Evolutionary conservation across 169 alveolate species (phyloP).

Genomic region (Eimeria zaria): DNA sequence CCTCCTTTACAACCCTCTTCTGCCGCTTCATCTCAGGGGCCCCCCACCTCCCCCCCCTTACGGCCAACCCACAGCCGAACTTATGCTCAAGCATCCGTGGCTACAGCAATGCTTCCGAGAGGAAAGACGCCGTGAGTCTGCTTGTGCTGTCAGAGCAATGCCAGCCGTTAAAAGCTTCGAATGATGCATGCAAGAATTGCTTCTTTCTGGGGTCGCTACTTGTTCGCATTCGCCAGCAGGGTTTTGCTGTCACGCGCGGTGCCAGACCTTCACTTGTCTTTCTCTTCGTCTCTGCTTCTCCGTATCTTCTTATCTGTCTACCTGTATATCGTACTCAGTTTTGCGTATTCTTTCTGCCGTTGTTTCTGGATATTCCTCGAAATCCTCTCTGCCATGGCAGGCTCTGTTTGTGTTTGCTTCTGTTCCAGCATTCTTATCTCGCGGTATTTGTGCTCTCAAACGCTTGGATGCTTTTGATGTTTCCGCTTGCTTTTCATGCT

Average conservation of each 20-base stretch:
- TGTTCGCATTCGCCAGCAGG: background rate
- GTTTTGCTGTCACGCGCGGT: background rate
- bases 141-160: background rate
- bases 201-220: background rate
- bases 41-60: constrained; percentile 74
- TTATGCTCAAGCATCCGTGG: constrained; percentile 70
- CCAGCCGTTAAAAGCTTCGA: background rate
- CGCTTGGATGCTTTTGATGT: background rate
- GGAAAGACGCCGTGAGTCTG: constrained; percentile 36
- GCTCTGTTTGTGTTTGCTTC: background rate
- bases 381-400: background rate
- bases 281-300: background rate
- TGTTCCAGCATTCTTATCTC: background rate
- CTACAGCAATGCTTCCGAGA: constrained; percentile 36
- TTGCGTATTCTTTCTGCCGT: too few relatives aligned
- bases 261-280: background rate
- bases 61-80: constrained; percentile 50
- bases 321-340: too few relatives aligned
- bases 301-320: background rate
- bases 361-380: background rate
- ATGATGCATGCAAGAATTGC: background rate
- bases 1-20: constrained; percentile 83
- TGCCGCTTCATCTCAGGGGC: constrained; percentile 66
- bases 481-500: background rate
- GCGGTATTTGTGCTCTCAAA: background rate